Conservation (phyloP, 805 yeast genomes). For the Candida quercuum region DNA sequence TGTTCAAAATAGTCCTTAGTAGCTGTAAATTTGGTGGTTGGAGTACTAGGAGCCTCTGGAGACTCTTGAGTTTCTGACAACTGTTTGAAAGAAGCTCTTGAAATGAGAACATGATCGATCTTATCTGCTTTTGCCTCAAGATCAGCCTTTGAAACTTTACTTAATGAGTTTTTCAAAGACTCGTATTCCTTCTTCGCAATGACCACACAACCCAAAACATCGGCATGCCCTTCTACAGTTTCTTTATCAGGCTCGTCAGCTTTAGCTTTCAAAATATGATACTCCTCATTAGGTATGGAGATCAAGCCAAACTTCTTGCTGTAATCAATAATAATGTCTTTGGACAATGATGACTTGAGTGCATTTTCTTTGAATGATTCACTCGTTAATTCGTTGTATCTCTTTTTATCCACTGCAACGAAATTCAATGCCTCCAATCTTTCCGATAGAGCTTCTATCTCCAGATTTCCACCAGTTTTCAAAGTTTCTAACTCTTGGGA, state of each 20-base stretch:
- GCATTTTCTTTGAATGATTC: slow-evolving; percentile 17
- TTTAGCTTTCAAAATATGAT: slow-evolving; percentile 13
- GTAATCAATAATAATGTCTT: slow-evolving; percentile 17
- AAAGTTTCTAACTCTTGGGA: slow-evolving; percentile 4
- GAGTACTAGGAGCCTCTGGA: slow-evolving; percentile 10
- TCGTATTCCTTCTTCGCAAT: slow-evolving; percentile 22
- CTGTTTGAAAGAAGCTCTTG: slow-evolving; percentile 15
- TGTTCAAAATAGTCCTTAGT: slow-evolving; percentile 31
- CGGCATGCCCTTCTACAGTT: slow-evolving; percentile 15
- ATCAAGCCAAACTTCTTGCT: slow-evolving; percentile 18
- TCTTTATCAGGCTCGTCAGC: slow-evolving; percentile 21
- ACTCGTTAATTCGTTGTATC: slow-evolving; percentile 6
- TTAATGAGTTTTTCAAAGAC: slow-evolving; percentile 10
- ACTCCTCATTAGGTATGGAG: slow-evolving; percentile 22
- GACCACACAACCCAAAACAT: slow-evolving; percentile 16
- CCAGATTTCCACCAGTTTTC: slow-evolving; percentile 9
- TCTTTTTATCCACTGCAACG: slow-evolving; percentile 8
- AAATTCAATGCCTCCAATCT: slow-evolving; percentile 6
- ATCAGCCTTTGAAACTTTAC: slow-evolving; percentile 24
- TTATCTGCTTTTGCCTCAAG: slow-evolving; percentile 25
- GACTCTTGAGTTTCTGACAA: not conserved
- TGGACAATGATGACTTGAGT: slow-evolving; percentile 5
- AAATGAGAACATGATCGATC: slow-evolving; percentile 25
- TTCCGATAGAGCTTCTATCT: not conserved
- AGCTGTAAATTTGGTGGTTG: slow-evolving; percentile 26